These are phyloP conservation scores for Xerocomus potaroensis DNA, from an alignment of 768 basidiomycete genomes.

Conservation along the genomic window DNA sequence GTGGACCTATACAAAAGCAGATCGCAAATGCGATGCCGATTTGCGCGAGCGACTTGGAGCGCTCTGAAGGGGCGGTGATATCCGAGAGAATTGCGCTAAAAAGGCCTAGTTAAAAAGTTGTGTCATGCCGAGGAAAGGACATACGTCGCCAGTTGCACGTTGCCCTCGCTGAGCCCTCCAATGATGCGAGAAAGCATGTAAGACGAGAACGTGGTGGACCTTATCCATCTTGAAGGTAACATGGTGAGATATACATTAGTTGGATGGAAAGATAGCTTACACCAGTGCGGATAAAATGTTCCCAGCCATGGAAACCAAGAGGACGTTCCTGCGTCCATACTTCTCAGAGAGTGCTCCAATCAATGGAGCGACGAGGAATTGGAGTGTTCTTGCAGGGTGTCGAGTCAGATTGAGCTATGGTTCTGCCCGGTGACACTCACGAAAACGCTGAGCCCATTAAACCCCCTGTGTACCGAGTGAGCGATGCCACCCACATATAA, in stretches of 20 bases:
- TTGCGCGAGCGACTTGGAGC: conserved; percentile 83
- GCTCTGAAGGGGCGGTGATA: conserved; percentile 72
- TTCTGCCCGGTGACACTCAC: conserved; percentile 45
- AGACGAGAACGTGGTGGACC: conserved; percentile 85
- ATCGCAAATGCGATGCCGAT: conserved; percentile 96
- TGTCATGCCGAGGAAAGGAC: conserved; percentile 24
- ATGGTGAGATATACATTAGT: not conserved
- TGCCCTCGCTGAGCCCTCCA: conserved; percentile 93
- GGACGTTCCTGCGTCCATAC: conserved; percentile 81
- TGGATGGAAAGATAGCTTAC: conserved; percentile 39
- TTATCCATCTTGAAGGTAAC: conserved; percentile 63
- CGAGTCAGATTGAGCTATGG: conserved; percentile 33
- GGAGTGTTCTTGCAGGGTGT: conserved; percentile 56
- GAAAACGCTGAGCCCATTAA: conserved; percentile 94
- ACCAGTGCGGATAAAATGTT: conserved; percentile 88
- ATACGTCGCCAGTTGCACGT: conserved; percentile 93
- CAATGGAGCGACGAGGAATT: conserved; percentile 77
- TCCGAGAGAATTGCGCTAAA: conserved; percentile 89
- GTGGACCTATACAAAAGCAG: conserved; percentile 90
- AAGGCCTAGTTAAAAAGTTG: not conserved
- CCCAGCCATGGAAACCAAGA: conserved; percentile 86
- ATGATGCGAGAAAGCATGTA: conserved; percentile 88
- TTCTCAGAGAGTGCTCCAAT: conserved; percentile 85
- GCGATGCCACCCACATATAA: not conserved
- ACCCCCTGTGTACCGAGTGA: conserved; percentile 49